A percentile compares a stretch with the other conserved stretches of the same genome.
phyloP scores from a whole-genome alignment of 2,329 filamentous ascomycete genomes.

The Colletotrichum cereale region DNA sequence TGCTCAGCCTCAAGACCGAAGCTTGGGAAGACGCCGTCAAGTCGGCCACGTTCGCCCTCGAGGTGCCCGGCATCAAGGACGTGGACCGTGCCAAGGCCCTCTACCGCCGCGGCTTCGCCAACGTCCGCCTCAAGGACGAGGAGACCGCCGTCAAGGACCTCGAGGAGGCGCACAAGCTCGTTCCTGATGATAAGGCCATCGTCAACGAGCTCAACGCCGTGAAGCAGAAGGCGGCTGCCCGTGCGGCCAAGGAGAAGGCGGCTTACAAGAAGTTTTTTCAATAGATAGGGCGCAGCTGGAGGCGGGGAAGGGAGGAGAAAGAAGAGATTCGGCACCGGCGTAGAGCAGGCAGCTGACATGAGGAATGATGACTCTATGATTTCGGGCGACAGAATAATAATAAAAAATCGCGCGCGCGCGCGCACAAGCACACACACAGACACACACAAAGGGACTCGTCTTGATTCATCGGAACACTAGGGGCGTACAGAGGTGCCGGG shows the following conservation, averaged over 20 bases:
- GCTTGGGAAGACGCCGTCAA: slow-evolving; percentile 77
- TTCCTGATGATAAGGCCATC: slow-evolving; percentile 81
- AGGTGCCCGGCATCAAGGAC: slow-evolving; percentile 73
- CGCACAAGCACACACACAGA: not conserved
- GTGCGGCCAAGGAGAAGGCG: slow-evolving; percentile 89
- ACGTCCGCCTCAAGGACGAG: slow-evolving; percentile 83
- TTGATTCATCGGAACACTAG: slow-evolving; percentile 20
- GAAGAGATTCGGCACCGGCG: not conserved
- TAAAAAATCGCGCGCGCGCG: too few relatives aligned
- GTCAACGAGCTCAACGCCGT: slow-evolving; percentile 80
- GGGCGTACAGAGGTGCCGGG: slow-evolving; percentile 31
- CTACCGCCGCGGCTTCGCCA: slow-evolving; percentile 85
- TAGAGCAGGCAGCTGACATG: not conserved
- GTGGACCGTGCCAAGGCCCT: slow-evolving; percentile 90
- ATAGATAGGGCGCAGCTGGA: slow-evolving; percentile 45
- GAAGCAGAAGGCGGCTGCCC: slow-evolving; percentile 80
- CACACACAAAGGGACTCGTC: not conserved
- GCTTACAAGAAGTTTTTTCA: slow-evolving; percentile 93
- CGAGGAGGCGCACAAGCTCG: slow-evolving; percentile 79
- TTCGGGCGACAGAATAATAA: slow-evolving; percentile 25
- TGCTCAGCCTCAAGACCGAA: slow-evolving; percentile 85
- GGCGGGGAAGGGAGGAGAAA: not conserved
- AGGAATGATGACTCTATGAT: slow-evolving; percentile 16
- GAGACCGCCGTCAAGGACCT: slow-evolving; percentile 83
- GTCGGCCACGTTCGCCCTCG: slow-evolving; percentile 80